Evolutionary conservation across 345 rosid species (phyloP).

Genomic region (Ricinus communis): DNA sequence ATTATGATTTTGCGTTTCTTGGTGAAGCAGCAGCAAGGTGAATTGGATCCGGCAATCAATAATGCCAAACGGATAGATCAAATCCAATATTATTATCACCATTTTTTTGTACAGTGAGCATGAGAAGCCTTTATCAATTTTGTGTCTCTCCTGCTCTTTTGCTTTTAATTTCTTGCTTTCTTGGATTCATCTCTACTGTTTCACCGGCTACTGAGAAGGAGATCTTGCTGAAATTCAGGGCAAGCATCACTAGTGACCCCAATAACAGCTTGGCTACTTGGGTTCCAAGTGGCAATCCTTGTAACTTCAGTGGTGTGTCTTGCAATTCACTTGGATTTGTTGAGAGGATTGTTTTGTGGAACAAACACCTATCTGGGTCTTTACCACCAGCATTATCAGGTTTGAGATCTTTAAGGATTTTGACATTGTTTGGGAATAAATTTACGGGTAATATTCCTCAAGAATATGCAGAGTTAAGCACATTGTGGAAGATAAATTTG

Average conservation of each 20-base stretch:
- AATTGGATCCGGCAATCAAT: slow-evolving; percentile 35
- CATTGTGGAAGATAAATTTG: slow-evolving; percentile 90
- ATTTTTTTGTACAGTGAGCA: slow-evolving; percentile 40
- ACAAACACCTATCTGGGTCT: slow-evolving; percentile 67
- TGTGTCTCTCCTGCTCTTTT: slow-evolving; percentile 47
- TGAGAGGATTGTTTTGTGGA: slow-evolving; percentile 89
- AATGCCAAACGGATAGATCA: slow-evolving; percentile 76
- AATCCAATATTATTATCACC: slow-evolving; percentile 4
- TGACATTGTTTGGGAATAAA: slow-evolving; percentile 83
- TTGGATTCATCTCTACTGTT: slow-evolving; percentile 32
- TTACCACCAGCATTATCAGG: slow-evolving; percentile 71
- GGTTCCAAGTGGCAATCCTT: slow-evolving; percentile 58
- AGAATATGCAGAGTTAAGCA: slow-evolving; percentile 59
- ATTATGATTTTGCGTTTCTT: slow-evolving; percentile 25
- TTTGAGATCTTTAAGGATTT: slow-evolving; percentile 63
- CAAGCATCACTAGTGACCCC: slow-evolving; percentile 68
- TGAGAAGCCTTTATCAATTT: slow-evolving; percentile 48
- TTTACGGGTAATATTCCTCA: slow-evolving; percentile 78
- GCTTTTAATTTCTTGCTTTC: slow-evolving; percentile 40
- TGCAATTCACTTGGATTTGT: slow-evolving; percentile 73
- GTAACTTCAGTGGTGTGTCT: slow-evolving; percentile 68
- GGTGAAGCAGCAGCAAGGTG: slow-evolving; percentile 24
- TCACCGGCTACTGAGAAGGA: slow-evolving; percentile 55
- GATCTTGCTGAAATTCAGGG: slow-evolving; percentile 82
- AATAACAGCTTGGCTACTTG: slow-evolving; percentile 58